Evolutionary conservation across 495 filamentous ascomycete genomes (phyloP), one percentile per base, ranked within the genome.

Genomic region (Neurospora sp.): DNA sequence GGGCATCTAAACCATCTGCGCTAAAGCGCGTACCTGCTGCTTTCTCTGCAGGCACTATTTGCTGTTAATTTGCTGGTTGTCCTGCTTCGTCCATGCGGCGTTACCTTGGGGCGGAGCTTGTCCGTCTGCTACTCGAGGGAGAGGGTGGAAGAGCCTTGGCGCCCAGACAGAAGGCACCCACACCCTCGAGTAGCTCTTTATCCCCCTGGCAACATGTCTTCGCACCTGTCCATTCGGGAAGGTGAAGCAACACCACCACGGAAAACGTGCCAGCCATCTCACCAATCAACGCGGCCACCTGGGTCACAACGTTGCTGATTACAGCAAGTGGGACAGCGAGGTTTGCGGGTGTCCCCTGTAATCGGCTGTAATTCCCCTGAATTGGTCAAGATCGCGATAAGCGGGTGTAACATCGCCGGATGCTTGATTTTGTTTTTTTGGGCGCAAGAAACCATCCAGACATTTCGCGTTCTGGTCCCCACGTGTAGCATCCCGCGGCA

Each of bases 151-250:
- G n/a, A n/a, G n/a, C n/a, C n/a, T n/a, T n/a, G n/a, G n/a, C n/a
- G n/a, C n/a, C n/a, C n/a, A n/a, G n/a, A n/a, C n/a, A n/a, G n/a
- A n/a, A n/a, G n/a, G n/a, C n/a, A n/a, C n/a, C n/a, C n/a, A n/a
- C n/a, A n/a, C n/a, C n/a, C n/a, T n/a, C n/a, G n/a, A n/a, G n/a
- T n/a, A 60, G 23, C 49, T 60, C 49, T 60, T 7, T 12, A 60
- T 7, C 49, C 54, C 54, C 54, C 27, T 37, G 54, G 54, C 54
- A 66, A 66, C 14, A 35, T 35, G 27, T 66, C 27, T 66, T 66
- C 14, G 54, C 74, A 76, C 74, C 72, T 76, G 72, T 74, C 74
- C 72, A 74, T 74, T 76, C 72, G 69, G 74, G 74, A 44, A 76
- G 74, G 74, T 76, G 70, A 69, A 23, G 35, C 54, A 35, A 37